Conservation (phyloP, 352 stramenopile species). For the Poterioochromonas sp. region DNA sequence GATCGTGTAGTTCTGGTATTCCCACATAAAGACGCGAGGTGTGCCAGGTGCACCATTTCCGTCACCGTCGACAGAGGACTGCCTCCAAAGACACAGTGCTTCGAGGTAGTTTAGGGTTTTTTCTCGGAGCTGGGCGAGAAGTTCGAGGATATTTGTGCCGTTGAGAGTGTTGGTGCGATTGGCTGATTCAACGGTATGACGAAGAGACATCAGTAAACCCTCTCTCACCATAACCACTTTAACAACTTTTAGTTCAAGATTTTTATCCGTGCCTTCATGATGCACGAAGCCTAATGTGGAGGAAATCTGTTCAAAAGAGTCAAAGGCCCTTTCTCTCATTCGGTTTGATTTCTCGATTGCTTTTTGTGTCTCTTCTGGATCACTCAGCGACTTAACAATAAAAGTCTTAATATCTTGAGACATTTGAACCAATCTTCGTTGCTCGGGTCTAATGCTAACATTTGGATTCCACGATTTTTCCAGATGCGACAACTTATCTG, state of each 20-base stretch:
- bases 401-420: slow-evolving; percentile 7
- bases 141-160: not conserved
- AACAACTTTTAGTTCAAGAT: slow-evolving; percentile 19
- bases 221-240: slow-evolving; percentile 10
- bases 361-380: not conserved
- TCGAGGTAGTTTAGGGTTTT: slow-evolving; percentile 10
- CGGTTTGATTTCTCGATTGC: not conserved
- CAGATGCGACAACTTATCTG: not conserved
- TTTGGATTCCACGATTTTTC: slow-evolving; percentile 4
- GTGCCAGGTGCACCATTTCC: not conserved
- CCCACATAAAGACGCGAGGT: slow-evolving; percentile 7
- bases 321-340: not conserved
- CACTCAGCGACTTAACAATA: not conserved
- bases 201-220: slow-evolving; percentile 2
- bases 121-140: not conserved
- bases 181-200: not conserved
- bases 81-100: not conserved
- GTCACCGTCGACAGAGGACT: not conserved
- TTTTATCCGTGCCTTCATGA: slow-evolving; percentile 28
- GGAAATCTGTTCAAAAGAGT: not conserved
- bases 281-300: slow-evolving; percentile 25
- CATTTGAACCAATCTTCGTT: not conserved
- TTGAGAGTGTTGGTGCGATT: not conserved
- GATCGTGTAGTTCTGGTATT: slow-evolving; percentile 8
- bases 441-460: not conserved